Base-by-base conservation (phyloP, 441 rosid species). In the Croton laevigatus region DNA sequence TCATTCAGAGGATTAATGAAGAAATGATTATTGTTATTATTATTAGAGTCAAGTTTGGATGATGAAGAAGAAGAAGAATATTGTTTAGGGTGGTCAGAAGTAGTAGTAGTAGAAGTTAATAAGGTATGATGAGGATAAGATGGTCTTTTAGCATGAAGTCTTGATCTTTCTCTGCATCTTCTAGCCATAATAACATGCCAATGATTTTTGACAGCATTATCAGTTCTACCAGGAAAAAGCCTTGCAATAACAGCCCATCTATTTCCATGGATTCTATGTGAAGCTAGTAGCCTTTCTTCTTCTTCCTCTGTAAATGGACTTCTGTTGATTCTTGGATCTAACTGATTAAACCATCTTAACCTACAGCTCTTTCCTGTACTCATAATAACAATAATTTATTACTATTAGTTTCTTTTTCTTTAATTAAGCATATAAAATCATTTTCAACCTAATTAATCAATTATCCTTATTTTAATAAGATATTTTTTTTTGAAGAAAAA, bases 161-260 rank as follows among this genome's bases (percentile, higher is more conserved):
- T 68, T 20, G 76, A 75, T 48, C 71, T 68, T 46, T 78, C 78
- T 10, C 81, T 75, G 27, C 73, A 74, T 60, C 71, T 81, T 73
- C 91, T 81, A 3, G 91, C 91, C 88, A 83, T 87, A 68, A 85
- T 75, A 45, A 87, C 91, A 68, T 87, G 98, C 96, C 97, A 91
- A 57, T 94, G 98, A 71, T 94, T 94, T 88, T 94, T 94, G 37
- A 94, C 95, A 10, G 97, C 93, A 75, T 94, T 94, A 80, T 94
- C 97, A 20, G 98, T 94, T 64, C 98, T 76, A n/a, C 98, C 97
- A 2, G 97, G 97, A 58, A 94, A 94, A 16, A 94, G 77, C 62
- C 95, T 84, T 2, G 98, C 91, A 67, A 94, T 91, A 74, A 87
- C 77, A 45, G 97, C 96, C 98, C 98, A 94, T 72, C 89, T 86